Evolutionary conservation across 1,139 yeast genomes (phyloP).

Genomic region (Lodderomyces elongisporus): DNA sequence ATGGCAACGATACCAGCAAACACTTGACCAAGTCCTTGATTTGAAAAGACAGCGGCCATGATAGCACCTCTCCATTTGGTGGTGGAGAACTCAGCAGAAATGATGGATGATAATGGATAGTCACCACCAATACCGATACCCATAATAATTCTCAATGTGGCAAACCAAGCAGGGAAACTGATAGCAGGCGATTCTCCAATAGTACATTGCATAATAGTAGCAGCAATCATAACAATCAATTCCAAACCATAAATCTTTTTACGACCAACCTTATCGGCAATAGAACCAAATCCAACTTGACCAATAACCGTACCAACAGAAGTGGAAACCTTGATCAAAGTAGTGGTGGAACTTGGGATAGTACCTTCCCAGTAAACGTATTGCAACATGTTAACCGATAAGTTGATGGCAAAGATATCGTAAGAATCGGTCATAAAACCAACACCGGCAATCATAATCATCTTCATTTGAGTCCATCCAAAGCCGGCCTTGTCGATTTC

Average conservation of each 20-base stretch:
- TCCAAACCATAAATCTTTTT: slow-evolving; percentile 85
- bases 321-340: slow-evolving; percentile 79
- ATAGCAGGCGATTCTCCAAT: slow-evolving; percentile 67
- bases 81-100: slow-evolving; percentile 82
- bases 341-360: slow-evolving; percentile 63
- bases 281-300: slow-evolving; percentile 77
- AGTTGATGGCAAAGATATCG: slow-evolving; percentile 84
- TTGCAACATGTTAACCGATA: slow-evolving; percentile 70
- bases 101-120: slow-evolving; percentile 93
- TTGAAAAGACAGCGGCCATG: slow-evolving; percentile 89
- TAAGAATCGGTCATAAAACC: slow-evolving; percentile 92
- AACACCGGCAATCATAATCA: slow-evolving; percentile 88
- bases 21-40: slow-evolving; percentile 90
- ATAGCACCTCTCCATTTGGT: slow-evolving; percentile 96
- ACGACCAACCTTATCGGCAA: slow-evolving; percentile 85
- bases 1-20: slow-evolving; percentile 81
- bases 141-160: slow-evolving; percentile 76
- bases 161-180: slow-evolving; percentile 64
- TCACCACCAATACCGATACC: slow-evolving; percentile 99
- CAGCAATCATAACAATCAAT: slow-evolving; percentile 74
- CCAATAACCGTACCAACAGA: slow-evolving; percentile 95
- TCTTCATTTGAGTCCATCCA: slow-evolving; percentile 85
- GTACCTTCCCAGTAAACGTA: slow-evolving; percentile 65
- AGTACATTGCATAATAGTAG: slow-evolving; percentile 72
- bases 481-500: slow-evolving; percentile 81